phyloP scores from a whole-genome alignment of 2,329 filamentous ascomycete species.

The Stagonosporopsis vannaccii region DNA sequence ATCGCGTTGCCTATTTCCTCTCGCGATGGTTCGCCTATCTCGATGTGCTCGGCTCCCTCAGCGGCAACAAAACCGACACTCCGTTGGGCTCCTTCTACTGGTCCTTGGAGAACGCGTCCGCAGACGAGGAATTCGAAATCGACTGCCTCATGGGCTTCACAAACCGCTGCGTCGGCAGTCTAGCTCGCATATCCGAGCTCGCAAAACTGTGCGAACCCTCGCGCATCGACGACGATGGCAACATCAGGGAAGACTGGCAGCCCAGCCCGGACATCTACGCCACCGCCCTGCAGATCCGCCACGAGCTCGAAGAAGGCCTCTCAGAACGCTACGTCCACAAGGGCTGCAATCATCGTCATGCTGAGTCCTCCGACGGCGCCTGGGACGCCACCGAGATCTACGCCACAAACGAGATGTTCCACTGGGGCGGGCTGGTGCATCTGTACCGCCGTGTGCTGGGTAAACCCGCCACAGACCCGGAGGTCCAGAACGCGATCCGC shows the following conservation, averaged over 20 bases:
- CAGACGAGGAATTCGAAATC: slow-evolving; percentile 71
- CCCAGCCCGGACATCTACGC: slow-evolving; percentile 63
- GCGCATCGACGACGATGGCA: slow-evolving; percentile 64
- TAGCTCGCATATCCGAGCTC: slow-evolving; percentile 76
- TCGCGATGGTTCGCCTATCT: slow-evolving; percentile 85
- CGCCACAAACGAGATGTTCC: slow-evolving; percentile 79
- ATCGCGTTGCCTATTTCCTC: slow-evolving; percentile 72
- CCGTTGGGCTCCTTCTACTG: slow-evolving; percentile 54
- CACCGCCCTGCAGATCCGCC: slow-evolving; percentile 66
- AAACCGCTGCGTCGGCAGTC: slow-evolving; percentile 71
- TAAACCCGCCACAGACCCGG: slow-evolving; percentile 62
- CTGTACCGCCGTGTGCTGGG: slow-evolving; percentile 76
- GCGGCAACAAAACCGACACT: slow-evolving; percentile 59
- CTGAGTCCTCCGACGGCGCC: slow-evolving; percentile 50
- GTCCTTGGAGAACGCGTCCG: slow-evolving; percentile 54
- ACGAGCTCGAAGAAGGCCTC: slow-evolving; percentile 66
- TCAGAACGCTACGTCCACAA: slow-evolving; percentile 46
- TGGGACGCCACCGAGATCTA: slow-evolving; percentile 70
- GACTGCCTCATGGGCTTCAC: slow-evolving; percentile 85
- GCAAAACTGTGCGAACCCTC: slow-evolving; percentile 72
- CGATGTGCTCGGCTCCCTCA: slow-evolving; percentile 78
- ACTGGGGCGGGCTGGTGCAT: slow-evolving; percentile 79
- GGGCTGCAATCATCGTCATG: slow-evolving; percentile 53
- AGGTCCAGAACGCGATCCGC: slow-evolving; percentile 69
- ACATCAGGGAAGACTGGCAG: slow-evolving; percentile 63